Evolutionary conservation across 345 rosid genomes (phyloP).

Genomic region (Eucalyptus polybractea): DNA sequence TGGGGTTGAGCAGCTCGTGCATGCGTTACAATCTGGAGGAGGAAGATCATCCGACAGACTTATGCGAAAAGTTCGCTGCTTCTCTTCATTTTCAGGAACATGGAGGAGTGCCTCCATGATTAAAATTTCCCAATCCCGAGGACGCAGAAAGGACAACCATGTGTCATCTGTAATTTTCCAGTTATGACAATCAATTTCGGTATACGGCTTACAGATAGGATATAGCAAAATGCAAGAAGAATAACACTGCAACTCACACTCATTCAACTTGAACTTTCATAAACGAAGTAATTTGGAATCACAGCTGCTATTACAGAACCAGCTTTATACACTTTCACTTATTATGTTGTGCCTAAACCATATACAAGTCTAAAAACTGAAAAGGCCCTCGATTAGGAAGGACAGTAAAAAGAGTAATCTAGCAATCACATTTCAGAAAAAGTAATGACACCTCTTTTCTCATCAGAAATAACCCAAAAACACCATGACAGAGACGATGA

Average conservation of each 20-base stretch:
- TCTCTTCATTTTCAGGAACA: constrained; percentile 63
- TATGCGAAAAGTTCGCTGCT: constrained; percentile 48
- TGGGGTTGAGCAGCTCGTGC: constrained; percentile 13
- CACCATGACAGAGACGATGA: not conserved
- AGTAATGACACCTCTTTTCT: not conserved
- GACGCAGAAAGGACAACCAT: constrained; percentile 44
- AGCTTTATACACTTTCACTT: not conserved
- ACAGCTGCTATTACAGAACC: not conserved
- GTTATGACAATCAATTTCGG: not conserved
- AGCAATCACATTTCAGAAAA: not conserved
- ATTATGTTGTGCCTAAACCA: not conserved
- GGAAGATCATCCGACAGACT: constrained; percentile 22
- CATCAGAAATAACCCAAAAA: not conserved
- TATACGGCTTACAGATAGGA: not conserved
- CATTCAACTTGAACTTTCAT: not conserved
- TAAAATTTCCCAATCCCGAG: constrained; percentile 75
- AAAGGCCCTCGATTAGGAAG: not conserved
- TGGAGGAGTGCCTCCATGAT: constrained; percentile 86
- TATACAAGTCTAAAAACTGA: not conserved
- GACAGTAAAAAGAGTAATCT: not conserved
- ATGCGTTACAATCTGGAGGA: constrained; percentile 15
- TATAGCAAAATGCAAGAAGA: not conserved
- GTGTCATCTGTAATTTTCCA: constrained; percentile 16
- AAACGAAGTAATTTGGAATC: not conserved
- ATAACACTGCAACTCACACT: not conserved